Evolutionary conservation across 2,329 filamentous ascomycete species (phyloP), one percentile per base, ranked within the genome.

Genomic region (Fusarium sp.): DNA sequence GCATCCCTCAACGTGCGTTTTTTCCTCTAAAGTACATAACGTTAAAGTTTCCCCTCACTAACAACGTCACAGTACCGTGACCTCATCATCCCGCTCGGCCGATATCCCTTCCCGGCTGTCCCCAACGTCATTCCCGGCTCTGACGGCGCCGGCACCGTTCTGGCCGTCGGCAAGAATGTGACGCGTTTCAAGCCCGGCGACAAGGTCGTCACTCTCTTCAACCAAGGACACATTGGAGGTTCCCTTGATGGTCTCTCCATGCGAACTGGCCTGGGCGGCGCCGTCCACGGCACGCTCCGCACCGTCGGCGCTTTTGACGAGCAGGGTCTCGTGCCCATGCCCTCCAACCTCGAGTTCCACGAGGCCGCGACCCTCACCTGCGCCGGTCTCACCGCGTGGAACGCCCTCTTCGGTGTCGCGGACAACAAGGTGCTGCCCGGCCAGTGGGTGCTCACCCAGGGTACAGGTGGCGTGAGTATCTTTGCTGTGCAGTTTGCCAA

Each of bases 401-500:
- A 92, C 78, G 89, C 89, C 3, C 84, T 93, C 14, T 92, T 89
- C 75, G 91, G 91, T 3, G 77, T 91, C 33, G 81, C 82, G 74
- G 83, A 84, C 27, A 79, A 81, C 69, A 78, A 78, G 56, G 72
- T 92, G 67, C 84, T 85, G 77, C 87, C 89, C 0, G 91, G 90
- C 5, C 82, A 88, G 70, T 86, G 81, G 76, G 91, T 94, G 4
- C 85, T 94, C 37, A 91, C 91, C 1, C 91, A 93, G 81, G 92
- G 92, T n/a, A 93, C 91, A 0, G 92, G 92, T 22, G 92, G 92
- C 67, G 92, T 94, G 9, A 89, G 87, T 71, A 86, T 93, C 69
- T 92, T 92, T 68, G 92, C 88, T 5, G 80, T 93, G n/a, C 92
- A 88, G 82, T 87, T 88, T 72, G 87, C 86, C 64, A 87, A 86